phyloP scores from a whole-genome alignment of 140 eudicot species.

The Anethum foeniculum region DNA sequence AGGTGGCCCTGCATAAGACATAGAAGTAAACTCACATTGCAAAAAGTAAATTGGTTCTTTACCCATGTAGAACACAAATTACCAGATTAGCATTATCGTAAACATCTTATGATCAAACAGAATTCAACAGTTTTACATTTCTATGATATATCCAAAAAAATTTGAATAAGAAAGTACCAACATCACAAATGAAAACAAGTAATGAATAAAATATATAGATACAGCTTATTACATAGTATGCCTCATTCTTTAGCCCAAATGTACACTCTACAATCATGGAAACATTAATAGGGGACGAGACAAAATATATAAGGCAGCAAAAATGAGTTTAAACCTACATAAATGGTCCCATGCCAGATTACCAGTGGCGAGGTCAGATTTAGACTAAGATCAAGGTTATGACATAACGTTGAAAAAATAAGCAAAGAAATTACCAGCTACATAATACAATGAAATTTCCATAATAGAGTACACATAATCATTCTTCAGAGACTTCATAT shows the following conservation, averaged over 20 bases:
- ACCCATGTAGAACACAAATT: neutral
- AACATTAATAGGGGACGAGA: neutral
- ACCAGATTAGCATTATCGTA: neutral
- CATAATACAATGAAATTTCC: neutral
- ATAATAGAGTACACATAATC: neutral
- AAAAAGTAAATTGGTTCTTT: neutral
- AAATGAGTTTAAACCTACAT: slow-evolving; percentile 2
- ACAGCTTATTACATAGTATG: neutral
- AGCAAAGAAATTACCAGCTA: neutral
- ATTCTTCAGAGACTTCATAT: neutral
- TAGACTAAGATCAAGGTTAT: neutral
- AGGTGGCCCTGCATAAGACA: slow-evolving; percentile 32
- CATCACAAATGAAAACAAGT: neutral
- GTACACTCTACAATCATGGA: neutral
- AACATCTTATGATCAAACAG: neutral
- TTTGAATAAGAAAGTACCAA: neutral
- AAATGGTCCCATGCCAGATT: neutral
- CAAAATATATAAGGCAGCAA: neutral
- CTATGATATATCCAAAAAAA: neutral
- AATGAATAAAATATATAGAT: neutral
- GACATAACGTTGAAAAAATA: neutral
- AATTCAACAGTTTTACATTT: neutral
- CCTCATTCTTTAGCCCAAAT: neutral
- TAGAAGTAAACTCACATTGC: slow-evolving; percentile 14
- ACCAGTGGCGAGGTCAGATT: neutral